Percentiles rank a stretch among this genome's conserved stretches.
Evolutionary conservation across 495 filamentous ascomycete genomes (phyloP).

Genomic region (Gamarada debralockiae): DNA sequence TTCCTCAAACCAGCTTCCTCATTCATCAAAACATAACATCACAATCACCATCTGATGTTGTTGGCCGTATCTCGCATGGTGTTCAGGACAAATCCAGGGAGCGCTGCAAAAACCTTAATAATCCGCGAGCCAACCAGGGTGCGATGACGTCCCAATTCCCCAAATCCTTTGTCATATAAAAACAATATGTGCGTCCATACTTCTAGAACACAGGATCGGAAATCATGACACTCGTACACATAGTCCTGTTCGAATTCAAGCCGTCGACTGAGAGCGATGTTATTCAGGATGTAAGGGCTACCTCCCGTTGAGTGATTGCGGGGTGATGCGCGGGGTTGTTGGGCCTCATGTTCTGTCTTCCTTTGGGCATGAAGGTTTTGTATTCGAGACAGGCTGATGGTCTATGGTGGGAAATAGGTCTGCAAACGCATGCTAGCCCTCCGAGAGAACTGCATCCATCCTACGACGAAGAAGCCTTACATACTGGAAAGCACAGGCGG

Average conservation of each 20-base stretch:
- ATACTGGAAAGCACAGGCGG: slow-evolving; percentile 57
- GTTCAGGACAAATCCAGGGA: too few species aligned
- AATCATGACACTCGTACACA: slow-evolving; percentile 23
- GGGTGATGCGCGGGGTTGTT: slow-evolving; percentile 8
- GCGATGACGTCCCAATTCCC: too few species aligned
- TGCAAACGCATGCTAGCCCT: slow-evolving; percentile 30
- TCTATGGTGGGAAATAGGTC: too few species aligned
- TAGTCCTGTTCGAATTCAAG: slow-evolving; percentile 28
- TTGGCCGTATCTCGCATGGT: too few species aligned
- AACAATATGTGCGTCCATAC: too few species aligned
- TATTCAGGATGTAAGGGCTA: slow-evolving; percentile 22
- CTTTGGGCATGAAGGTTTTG: not conserved
- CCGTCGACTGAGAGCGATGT: slow-evolving; percentile 8
- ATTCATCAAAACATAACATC: too few species aligned
- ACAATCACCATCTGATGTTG: too few species aligned
- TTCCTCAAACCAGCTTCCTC: too few species aligned
- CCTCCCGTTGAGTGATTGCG: not conserved
- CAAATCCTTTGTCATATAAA: too few species aligned
- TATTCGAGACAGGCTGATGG: too few species aligned
- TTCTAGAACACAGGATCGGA: not conserved
- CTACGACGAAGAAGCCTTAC: slow-evolving; percentile 47
- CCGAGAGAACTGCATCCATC: slow-evolving; percentile 44
- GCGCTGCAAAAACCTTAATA: too few species aligned
- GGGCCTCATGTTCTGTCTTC: not conserved
- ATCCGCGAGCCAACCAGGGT: too few species aligned